Evolutionary conservation across 306 rosid genomes (phyloP), one percentile per base, ranked within the genome.

Genomic region (Quercus ilex): DNA sequence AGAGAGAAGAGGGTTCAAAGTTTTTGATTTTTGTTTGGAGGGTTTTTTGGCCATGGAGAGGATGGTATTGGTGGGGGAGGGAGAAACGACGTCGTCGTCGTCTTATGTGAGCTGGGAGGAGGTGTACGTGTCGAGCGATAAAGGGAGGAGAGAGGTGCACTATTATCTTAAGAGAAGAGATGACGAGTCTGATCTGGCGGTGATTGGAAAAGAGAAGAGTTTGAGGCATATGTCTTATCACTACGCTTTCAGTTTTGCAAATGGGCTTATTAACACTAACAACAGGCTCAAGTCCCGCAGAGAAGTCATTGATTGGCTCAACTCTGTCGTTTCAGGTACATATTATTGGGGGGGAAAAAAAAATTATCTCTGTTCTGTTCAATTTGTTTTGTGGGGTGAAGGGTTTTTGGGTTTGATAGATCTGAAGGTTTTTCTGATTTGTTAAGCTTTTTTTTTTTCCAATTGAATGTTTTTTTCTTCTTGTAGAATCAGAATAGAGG

Each of bases 251-350:
- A 41, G 46, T 41, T 41, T 41, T 41, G 46, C 46, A 8, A 41
- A 41, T 41, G 46, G 46, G 46, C 46, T 41, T 8, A 41, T 41
- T 41, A 41, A 41, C 46, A 41, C 46, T 7, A 41, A 41, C 46
- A 41, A 74, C 2, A 94, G 90, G 85, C 97, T 92, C 78, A 92
- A 89, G 79, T 92, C 97, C 0, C 87, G 97, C 2, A 83, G 88
- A 59, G 97, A 94, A 51, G 99, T 90, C 62, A 23, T 91, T 23
- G 93, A 91, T 83, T 94, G 97, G 97, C 87, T 94, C 70, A 81
- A 86, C 57, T 88, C 91, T 3, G 53, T 94, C 4, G 79, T 90
- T 83, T 83, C 97, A 86, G 97, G 99, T 92, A 41, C 46, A 41
- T 41, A 41, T 38, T 8, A 41, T 41, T 41, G 41, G 41, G 41